A percentile compares a stretch with the other conserved stretches of the same genome.
These are phyloP conservation scores for Penicillium odoratum DNA, from an alignment of 495 filamentous ascomycete species.

Conservation along the genomic window DNA sequence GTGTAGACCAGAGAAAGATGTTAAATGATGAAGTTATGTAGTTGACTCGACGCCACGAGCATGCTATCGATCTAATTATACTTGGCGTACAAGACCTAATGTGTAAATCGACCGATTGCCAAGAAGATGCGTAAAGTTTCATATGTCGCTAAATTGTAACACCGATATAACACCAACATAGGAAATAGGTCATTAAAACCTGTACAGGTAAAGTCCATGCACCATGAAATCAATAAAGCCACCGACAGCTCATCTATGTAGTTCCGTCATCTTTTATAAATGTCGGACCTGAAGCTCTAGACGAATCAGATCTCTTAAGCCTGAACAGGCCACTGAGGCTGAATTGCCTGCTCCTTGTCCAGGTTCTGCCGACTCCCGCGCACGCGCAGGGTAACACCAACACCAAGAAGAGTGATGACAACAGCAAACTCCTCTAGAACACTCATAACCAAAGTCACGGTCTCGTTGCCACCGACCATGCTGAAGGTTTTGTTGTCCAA, in stretches of 20 bases:
- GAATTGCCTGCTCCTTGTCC: slow-evolving; percentile 5
- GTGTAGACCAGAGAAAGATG: no score
- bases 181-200: background rate
- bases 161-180: no score
- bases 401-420: slow-evolving; percentile 27
- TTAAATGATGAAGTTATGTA: no score
- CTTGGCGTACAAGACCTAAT: no score
- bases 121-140: no score
- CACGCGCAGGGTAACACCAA: slow-evolving; percentile 36
- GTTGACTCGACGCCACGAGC: no score
- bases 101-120: no score
- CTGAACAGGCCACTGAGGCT: background rate
- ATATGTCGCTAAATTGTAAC: no score
- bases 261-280: background rate
- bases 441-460: slow-evolving; percentile 38
- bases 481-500: slow-evolving; percentile 32
- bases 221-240: background rate
- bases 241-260: background rate
- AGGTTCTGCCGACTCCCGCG: background rate
- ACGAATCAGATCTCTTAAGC: background rate
- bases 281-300: background rate
- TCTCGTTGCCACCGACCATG: slow-evolving; percentile 33
- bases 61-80: no score
- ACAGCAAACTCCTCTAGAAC: slow-evolving; percentile 42
- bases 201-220: background rate